A percentile compares a stretch with the other conserved stretches of the same genome.
Evolutionary conservation across 495 filamentous ascomycete genomes (phyloP).

Genomic region (Lasiosphaeris hirsuta): DNA sequence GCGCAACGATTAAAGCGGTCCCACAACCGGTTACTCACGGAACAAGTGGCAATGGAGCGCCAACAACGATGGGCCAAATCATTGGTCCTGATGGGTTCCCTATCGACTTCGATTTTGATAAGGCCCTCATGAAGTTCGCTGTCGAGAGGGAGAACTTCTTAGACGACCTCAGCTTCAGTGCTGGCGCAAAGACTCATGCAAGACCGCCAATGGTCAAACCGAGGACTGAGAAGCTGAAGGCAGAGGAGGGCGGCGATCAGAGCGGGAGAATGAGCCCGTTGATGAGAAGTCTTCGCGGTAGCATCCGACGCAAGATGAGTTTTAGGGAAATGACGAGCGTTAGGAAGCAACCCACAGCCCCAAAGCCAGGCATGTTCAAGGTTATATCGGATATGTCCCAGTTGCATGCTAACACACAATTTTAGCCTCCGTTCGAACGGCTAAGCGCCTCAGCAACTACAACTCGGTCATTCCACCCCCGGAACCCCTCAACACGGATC

Average conservation of each 20-base stretch:
- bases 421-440: slow-evolving; percentile 82
- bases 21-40: slow-evolving; percentile 25
- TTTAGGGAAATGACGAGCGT: slow-evolving; percentile 91
- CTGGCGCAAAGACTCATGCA: slow-evolving; percentile 72
- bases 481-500: slow-evolving; percentile 80
- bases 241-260: slow-evolving; percentile 59
- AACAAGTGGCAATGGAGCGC: slow-evolving; percentile 8
- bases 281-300: slow-evolving; percentile 60
- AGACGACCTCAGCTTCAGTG: slow-evolving; percentile 85
- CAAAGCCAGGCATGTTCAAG: slow-evolving; percentile 66
- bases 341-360: slow-evolving; percentile 75
- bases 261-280: slow-evolving; percentile 46
- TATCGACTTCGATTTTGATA: slow-evolving; percentile 80
- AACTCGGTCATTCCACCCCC: slow-evolving; percentile 96
- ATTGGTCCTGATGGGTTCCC: slow-evolving; percentile 27
- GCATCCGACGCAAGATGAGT: slow-evolving; percentile 81
- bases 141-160: slow-evolving; percentile 90
- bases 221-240: slow-evolving; percentile 75
- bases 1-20: slow-evolving; percentile 70
- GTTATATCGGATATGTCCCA: neutral
- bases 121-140: slow-evolving; percentile 88
- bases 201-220: slow-evolving; percentile 68
- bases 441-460: slow-evolving; percentile 90
- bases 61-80: slow-evolving; percentile 14
- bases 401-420: slow-evolving; percentile 16